A percentile compares a stretch with the other conserved stretches of the same genome.
Conservation (phyloP, 176 grass and related monocot genomes). For the Tuctoria greenei region DNA sequence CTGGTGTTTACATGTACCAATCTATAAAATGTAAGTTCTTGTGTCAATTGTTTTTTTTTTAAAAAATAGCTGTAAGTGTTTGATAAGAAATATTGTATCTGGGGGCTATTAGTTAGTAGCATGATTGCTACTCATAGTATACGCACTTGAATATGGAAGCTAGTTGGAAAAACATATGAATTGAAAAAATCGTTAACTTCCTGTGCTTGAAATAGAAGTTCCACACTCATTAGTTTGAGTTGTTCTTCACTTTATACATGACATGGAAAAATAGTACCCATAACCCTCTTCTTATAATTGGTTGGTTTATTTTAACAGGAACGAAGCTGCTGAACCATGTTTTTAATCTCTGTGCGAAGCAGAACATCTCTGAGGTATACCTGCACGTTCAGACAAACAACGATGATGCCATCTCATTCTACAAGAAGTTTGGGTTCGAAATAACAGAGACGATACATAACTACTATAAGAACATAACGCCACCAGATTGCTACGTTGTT, state of each 20-base stretch:
- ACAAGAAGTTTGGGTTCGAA: slow-evolving; percentile 98
- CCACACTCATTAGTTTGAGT: background rate
- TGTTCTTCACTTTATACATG: background rate
- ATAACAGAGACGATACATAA: slow-evolving; percentile 93
- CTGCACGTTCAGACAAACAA: slow-evolving; percentile 99
- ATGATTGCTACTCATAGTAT: background rate
- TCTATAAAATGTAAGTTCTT: background rate
- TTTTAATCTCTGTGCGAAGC: slow-evolving; percentile 71
- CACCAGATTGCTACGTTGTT: slow-evolving; percentile 91
- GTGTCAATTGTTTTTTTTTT: background rate
- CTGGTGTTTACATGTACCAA: background rate
- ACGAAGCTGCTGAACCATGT: slow-evolving; percentile 79
- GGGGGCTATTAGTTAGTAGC: background rate
- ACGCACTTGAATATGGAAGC: slow-evolving; percentile 1
- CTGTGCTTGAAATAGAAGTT: background rate
- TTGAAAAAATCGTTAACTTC: background rate
- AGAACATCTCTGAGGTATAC: slow-evolving; percentile 84
- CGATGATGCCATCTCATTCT: slow-evolving; percentile 80
- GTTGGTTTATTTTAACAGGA: slow-evolving; percentile 53
- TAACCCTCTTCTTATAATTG: slow-evolving; percentile 4
- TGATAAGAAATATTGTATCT: background rate
- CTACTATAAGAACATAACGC: slow-evolving; percentile 92
- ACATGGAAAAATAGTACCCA: background rate
- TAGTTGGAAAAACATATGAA: background rate
- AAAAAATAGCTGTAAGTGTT: background rate